Percentiles rank a stretch among this genome's conserved stretches.
Conservation (phyloP, 2,329 filamentous ascomycete genomes). For the Ramichloridium luteum region DNA sequence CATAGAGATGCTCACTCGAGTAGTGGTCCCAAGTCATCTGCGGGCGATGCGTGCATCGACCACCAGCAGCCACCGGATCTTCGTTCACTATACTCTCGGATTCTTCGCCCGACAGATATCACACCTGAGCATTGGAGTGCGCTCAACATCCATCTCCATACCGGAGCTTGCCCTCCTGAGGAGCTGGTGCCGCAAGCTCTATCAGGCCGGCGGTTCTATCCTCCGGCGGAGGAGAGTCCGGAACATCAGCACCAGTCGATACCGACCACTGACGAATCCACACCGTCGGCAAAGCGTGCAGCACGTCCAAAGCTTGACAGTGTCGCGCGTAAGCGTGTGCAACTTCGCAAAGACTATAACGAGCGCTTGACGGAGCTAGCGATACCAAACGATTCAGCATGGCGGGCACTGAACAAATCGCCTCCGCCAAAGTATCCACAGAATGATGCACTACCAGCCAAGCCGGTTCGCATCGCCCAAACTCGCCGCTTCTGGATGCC, state of each 20-base stretch:
- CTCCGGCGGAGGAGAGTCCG: constrained; percentile 16
- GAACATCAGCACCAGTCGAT: constrained; percentile 20
- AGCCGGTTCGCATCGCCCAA: constrained; percentile 41
- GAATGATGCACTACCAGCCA: too few relatives aligned
- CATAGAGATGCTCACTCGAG: too few relatives aligned
- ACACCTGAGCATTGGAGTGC: constrained; percentile 27
- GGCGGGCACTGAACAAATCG: constrained; percentile 42
- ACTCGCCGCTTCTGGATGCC: constrained; percentile 49
- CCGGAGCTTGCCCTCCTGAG: constrained; percentile 27
- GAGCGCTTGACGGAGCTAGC: constrained; percentile 39
- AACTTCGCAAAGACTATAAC: constrained; percentile 38
- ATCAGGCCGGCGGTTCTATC: constrained; percentile 27
- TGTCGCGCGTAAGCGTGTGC: too few relatives aligned
- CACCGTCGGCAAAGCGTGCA: constrained; percentile 36
- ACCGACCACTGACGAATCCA: constrained; percentile 27
- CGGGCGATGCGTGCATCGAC: constrained; percentile 14
- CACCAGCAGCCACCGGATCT: constrained; percentile 27
- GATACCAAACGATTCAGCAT: constrained; percentile 45
- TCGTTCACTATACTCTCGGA: constrained; percentile 30
- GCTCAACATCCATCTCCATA: constrained; percentile 32
- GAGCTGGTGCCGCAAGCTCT: constrained; percentile 27
- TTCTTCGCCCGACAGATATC: constrained; percentile 32
- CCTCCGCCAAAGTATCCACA: constrained; percentile 33
- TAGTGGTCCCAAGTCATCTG: too few relatives aligned
- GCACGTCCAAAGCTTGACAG: too few relatives aligned